Percentiles rank a stretch among this genome's conserved stretches.
These are phyloP conservation scores for Verticillium tricorpus DNA, from an alignment of 2,329 filamentous ascomycete species.

Conservation along the genomic window DNA sequence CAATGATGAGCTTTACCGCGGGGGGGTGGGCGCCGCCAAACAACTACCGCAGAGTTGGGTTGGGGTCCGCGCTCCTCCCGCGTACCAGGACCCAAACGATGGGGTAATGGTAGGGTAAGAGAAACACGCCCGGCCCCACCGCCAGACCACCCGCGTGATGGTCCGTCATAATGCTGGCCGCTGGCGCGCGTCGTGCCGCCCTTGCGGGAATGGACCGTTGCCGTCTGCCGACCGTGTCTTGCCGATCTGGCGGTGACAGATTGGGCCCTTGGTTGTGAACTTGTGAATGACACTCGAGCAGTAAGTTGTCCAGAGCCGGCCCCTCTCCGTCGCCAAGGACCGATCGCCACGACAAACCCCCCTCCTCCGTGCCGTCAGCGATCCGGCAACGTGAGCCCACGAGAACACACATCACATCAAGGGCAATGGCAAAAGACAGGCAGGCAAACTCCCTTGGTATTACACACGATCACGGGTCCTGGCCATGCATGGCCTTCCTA, in stretches of 20 bases:
- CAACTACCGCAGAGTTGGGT: not conserved
- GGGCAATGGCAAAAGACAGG: not conserved
- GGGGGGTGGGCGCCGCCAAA: not conserved
- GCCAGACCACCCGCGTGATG: not conserved
- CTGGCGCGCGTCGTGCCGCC: no score
- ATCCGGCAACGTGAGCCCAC: no score
- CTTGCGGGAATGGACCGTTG: no score
- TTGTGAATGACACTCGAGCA: no score
- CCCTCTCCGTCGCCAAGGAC: no score
- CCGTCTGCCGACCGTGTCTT: no score
- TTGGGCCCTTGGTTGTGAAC: no score
- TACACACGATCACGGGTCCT: not conserved
- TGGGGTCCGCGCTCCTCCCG: not conserved
- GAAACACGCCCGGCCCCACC: not conserved
- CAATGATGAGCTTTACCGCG: not conserved
- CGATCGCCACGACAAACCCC: no score
- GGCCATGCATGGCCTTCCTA: not conserved
- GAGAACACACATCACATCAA: not conserved
- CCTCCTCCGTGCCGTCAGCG: no score
- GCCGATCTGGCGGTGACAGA: no score
- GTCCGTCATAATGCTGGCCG: not conserved
- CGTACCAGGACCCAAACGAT: conserved; percentile 1
- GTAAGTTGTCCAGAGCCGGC: no score
- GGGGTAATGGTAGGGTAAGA: conserved; percentile 4
- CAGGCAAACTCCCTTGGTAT: not conserved